Percentiles rank a stretch among this genome's conserved stretches.
These are phyloP conservation scores for Globisporangium megalacanthum DNA, from an alignment of 352 stramenopile species.

Conservation along the genomic window DNA sequence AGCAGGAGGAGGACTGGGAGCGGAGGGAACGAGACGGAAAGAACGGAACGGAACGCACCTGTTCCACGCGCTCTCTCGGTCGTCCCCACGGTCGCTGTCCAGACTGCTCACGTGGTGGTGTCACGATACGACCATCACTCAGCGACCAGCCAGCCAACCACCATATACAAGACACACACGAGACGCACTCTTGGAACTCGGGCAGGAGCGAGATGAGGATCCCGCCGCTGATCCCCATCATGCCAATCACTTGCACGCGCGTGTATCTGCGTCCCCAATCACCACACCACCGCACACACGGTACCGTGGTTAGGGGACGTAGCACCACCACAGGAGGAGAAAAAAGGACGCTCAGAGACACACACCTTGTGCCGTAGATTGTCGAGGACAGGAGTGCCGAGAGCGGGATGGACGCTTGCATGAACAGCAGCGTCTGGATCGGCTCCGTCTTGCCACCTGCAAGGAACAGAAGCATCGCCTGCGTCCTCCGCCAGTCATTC, in stretches of 20 bases:
- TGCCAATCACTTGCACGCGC: conserved; percentile 62
- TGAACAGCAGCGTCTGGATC: conserved; percentile 79
- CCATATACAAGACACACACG: no score
- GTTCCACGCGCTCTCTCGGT: conserved; percentile 78
- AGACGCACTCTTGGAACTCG: conserved; percentile 63
- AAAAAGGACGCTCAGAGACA: background rate
- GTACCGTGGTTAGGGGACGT: no score
- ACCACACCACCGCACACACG: background rate
- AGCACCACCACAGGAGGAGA: background rate
- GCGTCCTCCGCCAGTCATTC: background rate
- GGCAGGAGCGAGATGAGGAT: conserved; percentile 75
- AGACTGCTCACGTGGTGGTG: conserved; percentile 28
- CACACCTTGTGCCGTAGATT: conserved; percentile 50
- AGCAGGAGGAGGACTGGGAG: background rate
- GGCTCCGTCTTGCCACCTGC: conserved; percentile 74
- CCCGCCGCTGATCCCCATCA: conserved; percentile 55
- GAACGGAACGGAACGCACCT: conserved; percentile 22
- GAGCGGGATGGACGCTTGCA: conserved; percentile 78
- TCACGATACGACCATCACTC: background rate
- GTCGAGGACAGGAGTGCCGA: conserved; percentile 53
- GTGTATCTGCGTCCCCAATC: conserved; percentile 40
- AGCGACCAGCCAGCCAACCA: background rate
- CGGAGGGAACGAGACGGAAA: conserved; percentile 5
- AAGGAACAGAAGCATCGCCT: conserved; percentile 84
- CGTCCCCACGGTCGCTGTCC: conserved; percentile 51